Base-by-base conservation (phyloP, 345 rosid genomes). In the Lumnitzera racemosa region DNA sequence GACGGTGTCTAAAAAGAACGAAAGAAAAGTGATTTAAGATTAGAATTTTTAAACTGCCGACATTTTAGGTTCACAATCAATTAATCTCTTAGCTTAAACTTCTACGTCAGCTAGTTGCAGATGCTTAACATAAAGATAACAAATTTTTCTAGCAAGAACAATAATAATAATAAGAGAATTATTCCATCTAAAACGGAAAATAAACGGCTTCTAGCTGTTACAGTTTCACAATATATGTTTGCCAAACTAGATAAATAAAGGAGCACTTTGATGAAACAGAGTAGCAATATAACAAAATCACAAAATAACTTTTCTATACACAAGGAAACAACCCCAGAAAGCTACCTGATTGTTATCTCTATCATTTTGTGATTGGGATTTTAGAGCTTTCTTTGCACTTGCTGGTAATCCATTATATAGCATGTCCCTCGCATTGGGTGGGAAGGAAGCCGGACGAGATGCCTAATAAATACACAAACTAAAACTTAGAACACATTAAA, bases 361-460 rank as follows among this genome's bases (percentile, higher is more conserved):
- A 68, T 67, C 52, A 67, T 46, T 27, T 58, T 80, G 81, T 62
- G 90, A 56, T 48, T 63, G 79, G 43, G 86, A 72, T 48, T 83
- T 89, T 61, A 94, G 75, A 65, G 81, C 75, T 72, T 69, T 67
- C 78, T 90, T 90, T 55, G 88, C 86, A 14, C 49, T 52, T 15
- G 51, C 55, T 58, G 99, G 96, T 75, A 94, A 76, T 59, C 79
- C 83, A 49, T 76, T 76, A 59, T 84, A 94, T 43, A 94, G 49
- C 11, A 27, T 27, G 67, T 88, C 96, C 73, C 99, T 86, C 24
- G 70, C 71, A 61, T 81, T 83, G 27, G 88, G 77, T 50, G 95
- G 97, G 56, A 89, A 84, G 49, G 70, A 81, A 14, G 76, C 58
- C 2, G 99, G 92, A 0, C 91, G 84, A 66, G 88, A 82, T 12